Evolutionary conservation across 495 filamentous ascomycete species (phyloP).

Genomic region (Haplographium delicatum): DNA sequence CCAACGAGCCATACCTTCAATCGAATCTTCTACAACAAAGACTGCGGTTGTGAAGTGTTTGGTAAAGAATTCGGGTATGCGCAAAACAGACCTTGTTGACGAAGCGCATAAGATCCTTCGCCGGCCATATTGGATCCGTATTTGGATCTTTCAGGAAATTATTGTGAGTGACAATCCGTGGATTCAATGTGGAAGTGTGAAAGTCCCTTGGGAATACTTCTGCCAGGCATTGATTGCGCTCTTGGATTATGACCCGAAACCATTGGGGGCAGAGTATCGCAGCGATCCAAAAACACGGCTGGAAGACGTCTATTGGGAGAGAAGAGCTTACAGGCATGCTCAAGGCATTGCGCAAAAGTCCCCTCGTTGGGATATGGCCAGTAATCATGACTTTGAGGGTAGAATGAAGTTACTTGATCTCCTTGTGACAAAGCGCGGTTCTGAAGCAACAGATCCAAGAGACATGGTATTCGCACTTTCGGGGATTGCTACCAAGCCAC

Average conservation of each 20-base stretch:
- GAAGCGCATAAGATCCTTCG: neutral
- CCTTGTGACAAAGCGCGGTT: neutral
- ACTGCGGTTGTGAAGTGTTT: neutral
- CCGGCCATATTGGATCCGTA: neutral
- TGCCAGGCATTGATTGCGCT: neutral
- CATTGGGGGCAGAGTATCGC: neutral
- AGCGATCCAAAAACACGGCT: neutral
- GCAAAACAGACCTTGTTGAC: neutral
- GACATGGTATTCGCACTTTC: slow-evolving; percentile 6
- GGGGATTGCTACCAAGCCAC: neutral
- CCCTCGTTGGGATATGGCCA: neutral
- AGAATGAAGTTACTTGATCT: neutral
- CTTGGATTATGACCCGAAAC: neutral
- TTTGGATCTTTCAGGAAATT: slow-evolving; percentile 10
- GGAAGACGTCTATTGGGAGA: neutral
- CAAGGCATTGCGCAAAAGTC: neutral
- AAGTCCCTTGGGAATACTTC: neutral
- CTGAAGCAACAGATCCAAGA: slow-evolving; percentile 1
- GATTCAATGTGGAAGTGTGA: slow-evolving; percentile 1
- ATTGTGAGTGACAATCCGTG: slow-evolving; percentile 1
- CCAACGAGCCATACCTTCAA: neutral
- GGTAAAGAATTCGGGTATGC: neutral
- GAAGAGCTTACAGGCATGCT: neutral
- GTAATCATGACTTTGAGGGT: neutral
- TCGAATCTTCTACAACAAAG: neutral